Percentiles rank a stretch among this genome's conserved stretches.
phyloP scores from a whole-genome alignment of 1,284 basidiomycete species.

The Leccinum insigne region DNA sequence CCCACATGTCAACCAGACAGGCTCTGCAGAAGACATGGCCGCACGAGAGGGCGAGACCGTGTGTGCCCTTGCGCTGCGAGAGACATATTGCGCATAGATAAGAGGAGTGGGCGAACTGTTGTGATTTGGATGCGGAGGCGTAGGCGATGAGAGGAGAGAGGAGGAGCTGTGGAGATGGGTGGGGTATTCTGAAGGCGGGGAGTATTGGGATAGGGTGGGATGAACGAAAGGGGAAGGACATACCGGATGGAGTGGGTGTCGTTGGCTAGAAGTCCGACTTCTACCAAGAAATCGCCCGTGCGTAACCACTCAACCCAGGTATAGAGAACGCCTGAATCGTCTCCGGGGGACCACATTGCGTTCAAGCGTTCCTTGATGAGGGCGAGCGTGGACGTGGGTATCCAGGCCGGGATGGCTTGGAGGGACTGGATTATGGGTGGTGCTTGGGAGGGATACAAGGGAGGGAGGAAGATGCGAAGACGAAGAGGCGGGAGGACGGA shows the following conservation, averaged over 20 bases:
- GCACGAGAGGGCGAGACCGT: conserved; percentile 66
- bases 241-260: conserved; percentile 43
- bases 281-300: conserved; percentile 57
- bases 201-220: conserved; percentile 5
- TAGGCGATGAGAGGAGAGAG: conserved; percentile 47
- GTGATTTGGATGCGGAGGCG: conserved; percentile 45
- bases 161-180: conserved; percentile 56
- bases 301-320: conserved; percentile 70
- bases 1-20: conserved; percentile 76
- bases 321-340: conserved; percentile 61
- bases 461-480: conserved; percentile 55
- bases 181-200: conserved; percentile 44
- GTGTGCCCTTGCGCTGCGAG: conserved; percentile 63
- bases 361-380: conserved; percentile 43
- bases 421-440: conserved; percentile 59
- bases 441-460: conserved; percentile 51
- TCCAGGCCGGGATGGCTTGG: conserved; percentile 60
- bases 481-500: conserved; percentile 60
- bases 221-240: conserved; percentile 22
- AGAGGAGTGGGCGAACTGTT: conserved; percentile 58
- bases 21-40: conserved; percentile 71
- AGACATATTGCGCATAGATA: conserved; percentile 73
- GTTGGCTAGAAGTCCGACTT: conserved; percentile 35
- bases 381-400: conserved; percentile 36
- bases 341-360: conserved; percentile 59